These are phyloP conservation scores for Moesziomyces sp. DNA, from an alignment of 1,284 basidiomycete species.

Conservation along the genomic window DNA sequence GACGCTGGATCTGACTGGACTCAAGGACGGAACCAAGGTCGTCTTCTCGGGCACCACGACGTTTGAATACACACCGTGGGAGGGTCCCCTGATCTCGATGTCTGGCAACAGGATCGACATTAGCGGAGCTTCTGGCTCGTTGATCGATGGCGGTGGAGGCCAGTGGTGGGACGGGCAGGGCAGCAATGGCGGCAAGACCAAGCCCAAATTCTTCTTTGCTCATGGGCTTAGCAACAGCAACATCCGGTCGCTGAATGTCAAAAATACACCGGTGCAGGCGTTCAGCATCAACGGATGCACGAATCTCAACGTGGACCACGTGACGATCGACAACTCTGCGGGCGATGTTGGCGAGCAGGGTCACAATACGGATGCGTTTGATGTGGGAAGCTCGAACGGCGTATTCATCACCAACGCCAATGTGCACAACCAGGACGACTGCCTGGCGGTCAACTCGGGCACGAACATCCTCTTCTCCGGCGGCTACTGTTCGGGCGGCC, in stretches of 20 bases:
- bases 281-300: constrained; percentile 34
- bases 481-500: constrained; percentile 29
- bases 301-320: constrained; percentile 14
- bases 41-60: constrained; percentile 37
- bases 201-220: constrained; percentile 35
- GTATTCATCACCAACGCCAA: constrained; percentile 21
- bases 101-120: constrained; percentile 19
- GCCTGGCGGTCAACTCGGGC: constrained; percentile 40
- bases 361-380: constrained; percentile 48
- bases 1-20: constrained; percentile 32
- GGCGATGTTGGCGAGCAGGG: constrained; percentile 10
- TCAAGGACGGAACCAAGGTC: constrained; percentile 19
- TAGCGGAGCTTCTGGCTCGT: constrained; percentile 4
- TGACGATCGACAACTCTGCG: constrained; percentile 27
- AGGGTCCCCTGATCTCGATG: constrained; percentile 29
- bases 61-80: constrained; percentile 35
- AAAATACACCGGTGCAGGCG: constrained; percentile 41
- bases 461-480: constrained; percentile 23
- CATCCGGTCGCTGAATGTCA: constrained; percentile 21
- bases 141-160: constrained; percentile 24
- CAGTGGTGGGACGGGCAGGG: constrained; percentile 40
- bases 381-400: constrained; percentile 27
- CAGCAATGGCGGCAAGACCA: constrained; percentile 31
- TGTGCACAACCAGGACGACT: constrained; percentile 40
- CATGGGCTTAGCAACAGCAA: constrained; percentile 19